A percentile compares a stretch with the other conserved stretches of the same genome.
Evolutionary conservation across 257 asterid species (phyloP).

Genomic region (Avicennia marina): DNA sequence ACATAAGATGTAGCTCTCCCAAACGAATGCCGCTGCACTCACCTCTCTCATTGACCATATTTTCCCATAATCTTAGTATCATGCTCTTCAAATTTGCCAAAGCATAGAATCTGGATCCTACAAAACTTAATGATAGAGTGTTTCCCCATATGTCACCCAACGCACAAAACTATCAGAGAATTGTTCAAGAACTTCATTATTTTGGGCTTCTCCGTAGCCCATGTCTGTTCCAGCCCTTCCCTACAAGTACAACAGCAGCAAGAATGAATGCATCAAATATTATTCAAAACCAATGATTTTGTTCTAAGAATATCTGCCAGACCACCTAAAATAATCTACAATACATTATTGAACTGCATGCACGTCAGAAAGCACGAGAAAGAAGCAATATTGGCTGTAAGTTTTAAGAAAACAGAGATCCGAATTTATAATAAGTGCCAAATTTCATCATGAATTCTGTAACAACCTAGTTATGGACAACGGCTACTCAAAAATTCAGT

Average conservation of each 20-base stretch:
- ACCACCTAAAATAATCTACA: neutral
- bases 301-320: neutral
- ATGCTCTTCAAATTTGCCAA: conserved; percentile 1
- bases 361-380: too few species aligned
- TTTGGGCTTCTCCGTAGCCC: conserved; percentile 36
- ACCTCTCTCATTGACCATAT: conserved; percentile 20
- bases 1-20: neutral
- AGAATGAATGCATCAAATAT: conserved; percentile 8
- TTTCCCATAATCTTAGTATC: conserved; percentile 8
- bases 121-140: conserved; percentile 49
- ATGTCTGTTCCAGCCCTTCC: conserved; percentile 48
- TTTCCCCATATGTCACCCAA: conserved; percentile 78
- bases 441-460: neutral
- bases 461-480: too few species aligned
- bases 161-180: conserved; percentile 77
- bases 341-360: neutral
- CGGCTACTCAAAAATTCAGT: too few species aligned
- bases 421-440: neutral
- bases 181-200: conserved; percentile 57
- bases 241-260: conserved; percentile 30
- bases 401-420: neutral
- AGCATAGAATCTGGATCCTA: conserved; percentile 11
- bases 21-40: conserved; percentile 29
- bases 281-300: neutral
- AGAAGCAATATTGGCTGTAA: neutral